Base-by-base conservation (phyloP, 1,139 yeast genomes). In the Taphrina populina region DNA sequence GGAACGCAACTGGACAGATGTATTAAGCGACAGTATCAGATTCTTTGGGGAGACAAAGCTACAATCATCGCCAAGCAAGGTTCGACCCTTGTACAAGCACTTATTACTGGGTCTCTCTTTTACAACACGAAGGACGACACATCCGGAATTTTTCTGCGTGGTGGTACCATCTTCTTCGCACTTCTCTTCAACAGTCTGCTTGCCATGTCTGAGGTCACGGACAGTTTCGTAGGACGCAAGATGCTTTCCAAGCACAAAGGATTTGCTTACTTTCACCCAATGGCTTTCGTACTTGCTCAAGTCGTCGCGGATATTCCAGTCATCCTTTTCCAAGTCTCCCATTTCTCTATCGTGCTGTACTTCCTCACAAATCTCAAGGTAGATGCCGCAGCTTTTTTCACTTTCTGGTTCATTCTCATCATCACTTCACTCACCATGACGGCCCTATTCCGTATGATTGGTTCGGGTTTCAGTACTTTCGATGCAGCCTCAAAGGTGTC, bases 401-500 rank as follows among this genome's bases (percentile, higher is more conserved):
- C 79, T 64, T 84, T 79, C 67, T 73, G 78, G 68, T 67, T 85
- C 63, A 73, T 80, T 64, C 59, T 76, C 58, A 69, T 80, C 54
- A 62, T 73, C 43, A 74, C 83, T 34, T 79, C 84, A 4, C 70
- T 84, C 63, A 72, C 77, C 45, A 81, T 84, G 86, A 81, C 88
- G 4, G 86, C 82, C 67, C 64, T 84, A 63, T 85, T 84, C 73
- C 75, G 92, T 66, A 72, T 84, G 29, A 72, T 84, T 63, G 95
- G 90, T 67, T 78, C 90, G 8, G 70, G 76, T 33, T 75, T 84
- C 8, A 75, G 75, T 37, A 73, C 84, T 1, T 68, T 84, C 43
- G 73, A 83, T 2, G 81, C 80, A 62, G 85, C 90, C n/a, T 78
- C 84, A 82, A 79, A 85, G 23, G 88, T 88, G 1, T 84, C 90